These are phyloP conservation scores for Saccharomyces uvarum DNA, from an alignment of 1,139 yeast genomes.

Conservation along the genomic window DNA sequence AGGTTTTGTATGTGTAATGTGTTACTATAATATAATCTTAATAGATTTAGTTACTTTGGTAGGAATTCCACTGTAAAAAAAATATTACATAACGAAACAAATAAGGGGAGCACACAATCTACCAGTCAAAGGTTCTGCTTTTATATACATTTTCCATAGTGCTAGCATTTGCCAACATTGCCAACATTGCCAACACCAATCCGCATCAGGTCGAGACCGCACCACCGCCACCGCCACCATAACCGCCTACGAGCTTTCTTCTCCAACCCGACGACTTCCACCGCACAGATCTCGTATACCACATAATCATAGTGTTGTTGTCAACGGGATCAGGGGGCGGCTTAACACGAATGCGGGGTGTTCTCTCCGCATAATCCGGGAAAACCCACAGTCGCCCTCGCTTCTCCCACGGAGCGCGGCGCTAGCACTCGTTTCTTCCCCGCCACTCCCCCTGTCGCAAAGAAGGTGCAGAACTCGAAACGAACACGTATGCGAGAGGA, in stretches of 20 bases:
- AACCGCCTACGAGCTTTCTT: background rate
- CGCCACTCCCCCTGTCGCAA: background rate
- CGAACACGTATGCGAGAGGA: background rate
- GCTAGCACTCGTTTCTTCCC: background rate
- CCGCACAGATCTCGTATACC: background rate
- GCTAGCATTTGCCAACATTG: background rate
- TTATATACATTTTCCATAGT: background rate
- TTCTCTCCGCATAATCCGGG: background rate
- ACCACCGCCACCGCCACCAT: background rate
- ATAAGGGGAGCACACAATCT: background rate
- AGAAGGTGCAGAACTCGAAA: background rate
- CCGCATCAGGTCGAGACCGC: background rate
- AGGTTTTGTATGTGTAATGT: background rate
- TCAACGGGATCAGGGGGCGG: background rate
- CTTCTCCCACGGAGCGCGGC: background rate
- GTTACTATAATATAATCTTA: background rate
- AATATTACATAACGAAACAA: background rate
- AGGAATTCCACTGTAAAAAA: background rate
- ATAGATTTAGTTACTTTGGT: background rate
- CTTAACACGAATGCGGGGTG: background rate
- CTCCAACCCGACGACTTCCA: background rate
- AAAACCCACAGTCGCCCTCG: background rate
- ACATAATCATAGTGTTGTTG: background rate
- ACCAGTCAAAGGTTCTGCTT: background rate
- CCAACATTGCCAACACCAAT: background rate